These are phyloP conservation scores for Colletotrichum godetiae DNA, from an alignment of 2,329 filamentous ascomycete species.

Conservation along the genomic window DNA sequence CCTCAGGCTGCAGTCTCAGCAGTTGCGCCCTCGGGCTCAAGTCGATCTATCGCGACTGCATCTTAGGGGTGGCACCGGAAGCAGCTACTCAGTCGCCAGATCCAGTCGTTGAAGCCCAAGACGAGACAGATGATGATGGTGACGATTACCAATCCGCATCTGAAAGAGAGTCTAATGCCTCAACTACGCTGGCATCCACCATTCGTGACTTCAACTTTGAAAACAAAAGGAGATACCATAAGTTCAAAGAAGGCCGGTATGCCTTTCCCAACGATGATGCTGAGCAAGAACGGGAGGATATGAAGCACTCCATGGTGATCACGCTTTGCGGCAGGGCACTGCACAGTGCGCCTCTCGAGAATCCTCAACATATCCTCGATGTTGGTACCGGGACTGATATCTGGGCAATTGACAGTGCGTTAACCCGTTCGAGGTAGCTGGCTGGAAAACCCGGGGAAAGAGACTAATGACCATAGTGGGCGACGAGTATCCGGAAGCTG, in stretches of 20 bases:
- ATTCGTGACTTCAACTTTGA: constrained; percentile 54
- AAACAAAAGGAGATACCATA: constrained; percentile 55
- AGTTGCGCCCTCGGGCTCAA: too few species aligned
- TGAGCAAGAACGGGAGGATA: constrained; percentile 55
- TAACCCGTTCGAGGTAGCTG: accelerated
- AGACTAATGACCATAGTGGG: constrained; percentile 39
- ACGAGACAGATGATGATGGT: constrained; percentile 8
- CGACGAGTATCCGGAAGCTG: constrained; percentile 23
- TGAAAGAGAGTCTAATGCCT: constrained; percentile 35
- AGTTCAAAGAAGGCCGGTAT: constrained; percentile 52
- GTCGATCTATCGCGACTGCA: not conserved
- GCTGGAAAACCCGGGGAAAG: not conserved
- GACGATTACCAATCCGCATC: constrained; percentile 33
- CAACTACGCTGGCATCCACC: constrained; percentile 47
- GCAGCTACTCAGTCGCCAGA: too few species aligned
- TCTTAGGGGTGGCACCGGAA: too few species aligned
- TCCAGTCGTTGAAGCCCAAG: not conserved
- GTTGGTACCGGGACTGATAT: constrained; percentile 54
- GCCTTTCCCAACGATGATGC: constrained; percentile 55
- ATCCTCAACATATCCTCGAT: constrained; percentile 4
- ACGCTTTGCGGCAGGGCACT: not conserved
- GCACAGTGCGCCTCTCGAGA: not conserved
- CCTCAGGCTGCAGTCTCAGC: too few species aligned
- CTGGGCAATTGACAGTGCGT: constrained; percentile 65
- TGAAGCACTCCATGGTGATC: constrained; percentile 46